A percentile compares a stretch with the other conserved stretches of the same genome.
phyloP scores from a whole-genome alignment of 441 rosid species.

The Croton setiger region DNA sequence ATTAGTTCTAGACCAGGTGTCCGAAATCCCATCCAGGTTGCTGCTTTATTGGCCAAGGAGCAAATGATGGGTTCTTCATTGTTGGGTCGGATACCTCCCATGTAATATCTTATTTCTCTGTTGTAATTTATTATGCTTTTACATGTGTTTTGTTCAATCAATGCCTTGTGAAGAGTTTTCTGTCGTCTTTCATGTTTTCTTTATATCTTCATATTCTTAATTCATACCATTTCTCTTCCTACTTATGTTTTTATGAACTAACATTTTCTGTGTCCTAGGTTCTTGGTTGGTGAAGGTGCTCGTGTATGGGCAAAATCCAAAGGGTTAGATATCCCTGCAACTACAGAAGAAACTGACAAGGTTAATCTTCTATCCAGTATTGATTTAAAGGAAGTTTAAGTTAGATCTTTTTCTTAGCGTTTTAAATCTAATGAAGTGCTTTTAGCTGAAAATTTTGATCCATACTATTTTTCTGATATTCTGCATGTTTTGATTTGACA shows the following conservation, averaged over 20 bases:
- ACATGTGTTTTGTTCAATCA: too few species aligned
- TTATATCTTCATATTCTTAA: neutral
- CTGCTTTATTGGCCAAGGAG: conserved; percentile 69
- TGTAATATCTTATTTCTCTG: conserved; percentile 34
- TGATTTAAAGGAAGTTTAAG: neutral
- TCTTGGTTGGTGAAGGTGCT: conserved; percentile 96
- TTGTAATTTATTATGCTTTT: too few species aligned
- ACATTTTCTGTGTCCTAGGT: conserved; percentile 39
- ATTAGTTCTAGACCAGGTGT: conserved; percentile 77
- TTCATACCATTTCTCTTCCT: neutral
- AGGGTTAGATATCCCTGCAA: conserved; percentile 47
- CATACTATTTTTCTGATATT: neutral
- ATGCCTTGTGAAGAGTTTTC: too few species aligned
- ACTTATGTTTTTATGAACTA: neutral
- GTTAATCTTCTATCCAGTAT: conserved; percentile 26
- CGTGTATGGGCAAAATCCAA: conserved; percentile 68
- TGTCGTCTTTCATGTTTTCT: neutral
- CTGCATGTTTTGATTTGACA: conserved; percentile 25
- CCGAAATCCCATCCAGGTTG: conserved; percentile 80
- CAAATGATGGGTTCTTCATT: conserved; percentile 59
- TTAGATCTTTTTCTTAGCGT: neutral
- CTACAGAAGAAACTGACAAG: conserved; percentile 59
- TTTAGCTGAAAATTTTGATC: neutral
- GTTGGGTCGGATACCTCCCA: conserved; percentile 90
- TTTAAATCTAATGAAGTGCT: neutral